Base-by-base conservation (phyloP, 2,329 filamentous ascomycete species). In the Mollisia scopiformis region DNA sequence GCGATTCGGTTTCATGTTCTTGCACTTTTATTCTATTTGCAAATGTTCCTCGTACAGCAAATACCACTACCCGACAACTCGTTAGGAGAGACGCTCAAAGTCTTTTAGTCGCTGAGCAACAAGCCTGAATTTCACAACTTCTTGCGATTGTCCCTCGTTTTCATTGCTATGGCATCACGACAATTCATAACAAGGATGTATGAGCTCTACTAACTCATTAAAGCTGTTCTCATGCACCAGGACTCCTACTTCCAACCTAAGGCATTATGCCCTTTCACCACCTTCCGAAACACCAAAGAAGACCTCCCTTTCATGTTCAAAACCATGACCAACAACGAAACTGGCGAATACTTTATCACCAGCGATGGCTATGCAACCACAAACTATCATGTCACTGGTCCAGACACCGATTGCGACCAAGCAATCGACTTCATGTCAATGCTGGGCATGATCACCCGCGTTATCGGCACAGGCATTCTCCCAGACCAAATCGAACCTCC, bases 211-310 rank as follows among this genome's bases (percentile, higher is more conserved):
- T 37, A 52, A 54, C 19, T 46, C 16, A 7, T 21, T 2, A 6
- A 27, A 47, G 33, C 52, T 33, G 14, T 58, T 31, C 28, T 63
- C 37, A 61, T 71, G 28, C 57, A 59, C n/a, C 66, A 69, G 51
- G 66, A 70, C 57, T 43, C 41, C 30, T 71, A 66, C 62, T 67
- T 71, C 51, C 46, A 59, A 6, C 54, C 57, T 6, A 68, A 69
- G 41, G 4, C 27, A 2, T 3, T 55, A 2, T 61, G 60, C 13
- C 61, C 60, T 6, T 30, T 58, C 19, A 30, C 53, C 7, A 46
- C 27, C 2, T 67, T 68, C 19, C 19, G 37, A 2, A 53, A 49
- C 14, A 35, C 49, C 6, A 7, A 11, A 1, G n/a, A 47, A 0
- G 68, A 70, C 7, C 14, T 11, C 2, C 3, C 14, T 1, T 68